These are phyloP conservation scores for Juglanconis juglandina DNA, from an alignment of 2,329 filamentous ascomycete genomes.

Conservation along the genomic window DNA sequence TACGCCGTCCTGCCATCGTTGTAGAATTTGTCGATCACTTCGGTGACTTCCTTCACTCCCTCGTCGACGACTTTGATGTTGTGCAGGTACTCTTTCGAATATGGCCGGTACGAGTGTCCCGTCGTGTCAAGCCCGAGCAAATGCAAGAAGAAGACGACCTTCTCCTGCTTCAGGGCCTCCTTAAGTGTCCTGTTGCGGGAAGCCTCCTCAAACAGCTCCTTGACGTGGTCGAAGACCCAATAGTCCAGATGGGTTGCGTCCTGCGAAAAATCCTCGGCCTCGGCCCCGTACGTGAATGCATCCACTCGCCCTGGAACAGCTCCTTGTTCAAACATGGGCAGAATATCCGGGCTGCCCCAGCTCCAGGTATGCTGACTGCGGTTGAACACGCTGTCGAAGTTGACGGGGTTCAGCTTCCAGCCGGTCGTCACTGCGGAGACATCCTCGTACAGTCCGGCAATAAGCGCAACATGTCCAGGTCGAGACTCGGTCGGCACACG, in stretches of 20 bases:
- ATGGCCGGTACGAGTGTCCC: conserved; percentile 82
- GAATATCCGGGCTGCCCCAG: conserved; percentile 96
- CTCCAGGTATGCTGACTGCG: conserved; percentile 96
- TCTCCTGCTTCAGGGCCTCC: conserved; percentile 71
- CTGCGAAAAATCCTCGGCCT: conserved; percentile 85
- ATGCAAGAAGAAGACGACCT: conserved; percentile 92
- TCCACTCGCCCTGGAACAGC: conserved; percentile 83
- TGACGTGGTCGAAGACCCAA: conserved; percentile 96
- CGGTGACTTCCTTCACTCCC: conserved; percentile 79
- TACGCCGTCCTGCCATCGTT: conserved; percentile 82
- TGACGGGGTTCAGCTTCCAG: conserved; percentile 97
- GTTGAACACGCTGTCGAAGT: conserved; percentile 99
- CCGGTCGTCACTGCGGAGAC: conserved; percentile 95
- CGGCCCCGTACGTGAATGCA: conserved; percentile 77
- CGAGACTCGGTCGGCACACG: conserved; percentile 94
- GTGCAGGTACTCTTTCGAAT: conserved; percentile 89
- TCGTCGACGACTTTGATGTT: conserved; percentile 94
- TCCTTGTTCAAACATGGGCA: conserved; percentile 96
- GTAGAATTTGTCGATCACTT: conserved; percentile 83
- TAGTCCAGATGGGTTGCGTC: conserved; percentile 78
- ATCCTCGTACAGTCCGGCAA: conserved; percentile 95
- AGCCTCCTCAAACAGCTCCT: conserved; percentile 78
- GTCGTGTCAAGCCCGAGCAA: conserved; percentile 87
- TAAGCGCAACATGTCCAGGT: conserved; percentile 93
- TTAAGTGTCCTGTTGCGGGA: conserved; percentile 73